Conservation (phyloP, 768 basidiomycete genomes). For the Naematelia encephala region DNA sequence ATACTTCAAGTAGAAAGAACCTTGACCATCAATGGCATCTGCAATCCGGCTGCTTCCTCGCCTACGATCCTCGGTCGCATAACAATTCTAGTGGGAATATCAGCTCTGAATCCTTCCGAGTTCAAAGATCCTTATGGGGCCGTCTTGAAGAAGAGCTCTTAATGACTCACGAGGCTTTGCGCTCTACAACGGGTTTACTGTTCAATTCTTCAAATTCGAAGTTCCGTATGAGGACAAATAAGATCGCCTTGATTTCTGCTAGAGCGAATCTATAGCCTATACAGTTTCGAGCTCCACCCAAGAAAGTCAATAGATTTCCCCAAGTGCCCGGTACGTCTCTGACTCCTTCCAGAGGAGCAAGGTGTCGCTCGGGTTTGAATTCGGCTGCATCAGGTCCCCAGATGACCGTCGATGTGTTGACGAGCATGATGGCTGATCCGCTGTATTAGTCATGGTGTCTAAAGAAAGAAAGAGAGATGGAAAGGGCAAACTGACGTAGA, state of each 20-base stretch:
- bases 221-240: constrained; percentile 47
- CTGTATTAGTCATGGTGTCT: constrained; percentile 2
- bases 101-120: too few relatives aligned
- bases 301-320: constrained; percentile 49
- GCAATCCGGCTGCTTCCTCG: constrained; percentile 44
- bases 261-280: constrained; percentile 51
- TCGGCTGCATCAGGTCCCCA: constrained; percentile 47
- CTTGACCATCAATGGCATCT: constrained; percentile 47
- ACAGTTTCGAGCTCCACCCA: constrained; percentile 46
- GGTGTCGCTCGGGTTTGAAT: constrained; percentile 42
- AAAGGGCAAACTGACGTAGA: constrained; percentile 38
- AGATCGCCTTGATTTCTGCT: constrained; percentile 48
- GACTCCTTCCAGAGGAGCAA: constrained; percentile 13
- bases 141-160: background rate
- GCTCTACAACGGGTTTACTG: constrained; percentile 41
- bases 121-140: too few relatives aligned
- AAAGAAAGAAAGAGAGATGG: background rate
- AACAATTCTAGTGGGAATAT: constrained; percentile 30
- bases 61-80: constrained; percentile 42
- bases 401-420: constrained; percentile 40
- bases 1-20: constrained; percentile 11
- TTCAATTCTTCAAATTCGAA: constrained; percentile 45
- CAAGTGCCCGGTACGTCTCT: constrained; percentile 45
- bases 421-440: constrained; percentile 46
- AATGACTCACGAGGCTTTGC: constrained; percentile 47